Conservation (phyloP, 2,329 filamentous ascomycete genomes). For the Davidsoniella neocaledoniae region DNA sequence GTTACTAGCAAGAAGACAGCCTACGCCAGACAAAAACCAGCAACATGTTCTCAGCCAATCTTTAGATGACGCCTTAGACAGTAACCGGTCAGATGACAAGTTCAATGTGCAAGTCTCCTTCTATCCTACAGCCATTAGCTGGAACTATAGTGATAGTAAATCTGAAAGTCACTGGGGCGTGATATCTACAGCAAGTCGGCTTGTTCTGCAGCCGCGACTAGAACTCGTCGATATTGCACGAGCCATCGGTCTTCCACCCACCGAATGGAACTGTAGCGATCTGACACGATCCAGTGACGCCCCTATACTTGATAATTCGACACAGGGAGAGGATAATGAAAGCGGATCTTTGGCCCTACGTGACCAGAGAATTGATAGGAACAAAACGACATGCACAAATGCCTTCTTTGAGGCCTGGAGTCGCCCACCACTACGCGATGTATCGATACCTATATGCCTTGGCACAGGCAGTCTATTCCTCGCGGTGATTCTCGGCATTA, state of each 20-base stretch:
- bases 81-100: too few species aligned
- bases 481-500: background rate
- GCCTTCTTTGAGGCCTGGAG: slow-evolving; percentile 4
- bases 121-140: too few species aligned
- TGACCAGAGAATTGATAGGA: background rate
- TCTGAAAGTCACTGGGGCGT: too few species aligned
- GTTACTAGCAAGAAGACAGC: too few species aligned
- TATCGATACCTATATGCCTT: background rate
- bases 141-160: too few species aligned
- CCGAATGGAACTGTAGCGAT: background rate
- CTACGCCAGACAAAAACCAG: too few species aligned
- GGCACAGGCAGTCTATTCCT: background rate
- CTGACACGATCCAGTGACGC: background rate
- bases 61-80: too few species aligned
- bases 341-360: too few species aligned
- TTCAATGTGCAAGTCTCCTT: too few species aligned
- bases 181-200: background rate
- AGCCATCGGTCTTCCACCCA: background rate
- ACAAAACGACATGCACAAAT: background rate
- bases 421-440: background rate
- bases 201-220: background rate
- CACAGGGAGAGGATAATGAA: background rate
- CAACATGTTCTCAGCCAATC: too few species aligned
- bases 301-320: too few species aligned
- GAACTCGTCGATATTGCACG: slow-evolving; percentile 1